phyloP scores from a whole-genome alignment of 1,139 yeast species.

The Magnusiomyces suaveolens region DNA sequence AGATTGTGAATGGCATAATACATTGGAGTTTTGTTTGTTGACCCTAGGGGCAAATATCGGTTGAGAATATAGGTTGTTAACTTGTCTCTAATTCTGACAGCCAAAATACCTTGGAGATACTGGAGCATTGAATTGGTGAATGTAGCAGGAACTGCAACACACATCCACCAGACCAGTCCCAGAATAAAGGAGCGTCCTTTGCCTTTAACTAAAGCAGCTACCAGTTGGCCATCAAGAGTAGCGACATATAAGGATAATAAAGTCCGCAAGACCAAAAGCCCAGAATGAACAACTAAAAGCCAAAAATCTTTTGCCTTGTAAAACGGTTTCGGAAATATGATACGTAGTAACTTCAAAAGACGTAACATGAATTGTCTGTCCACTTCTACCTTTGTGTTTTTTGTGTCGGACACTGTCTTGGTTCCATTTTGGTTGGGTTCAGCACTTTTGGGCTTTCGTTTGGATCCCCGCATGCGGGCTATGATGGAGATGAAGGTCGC shows the following conservation, averaged over 20 bases:
- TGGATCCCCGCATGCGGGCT: conserved; percentile 17
- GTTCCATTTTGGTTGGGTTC: conserved; percentile 14
- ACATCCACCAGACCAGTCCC: conserved; percentile 68
- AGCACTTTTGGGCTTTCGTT: conserved; percentile 13
- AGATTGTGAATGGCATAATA: conserved; percentile 50
- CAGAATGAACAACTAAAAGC: conserved; percentile 48
- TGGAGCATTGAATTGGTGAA: conserved; percentile 63
- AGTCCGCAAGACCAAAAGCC: conserved; percentile 58
- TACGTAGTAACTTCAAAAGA: conserved; percentile 26
- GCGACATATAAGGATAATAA: conserved; percentile 75
- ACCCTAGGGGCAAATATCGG: conserved; percentile 48
- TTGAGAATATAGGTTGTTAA: conserved; percentile 57
- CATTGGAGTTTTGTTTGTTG: conserved; percentile 32
- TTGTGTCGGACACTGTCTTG: conserved; percentile 7
- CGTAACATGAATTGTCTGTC: conserved; percentile 28
- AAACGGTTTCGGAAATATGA: conserved; percentile 32
- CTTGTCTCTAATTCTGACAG: conserved; percentile 55
- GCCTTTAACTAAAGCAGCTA: conserved; percentile 71
- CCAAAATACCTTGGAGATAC: conserved; percentile 60
- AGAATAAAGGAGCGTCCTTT: conserved; percentile 54
- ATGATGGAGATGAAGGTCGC: conserved; percentile 21
- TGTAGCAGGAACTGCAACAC: conserved; percentile 80
- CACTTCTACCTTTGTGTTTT: conserved; percentile 27
- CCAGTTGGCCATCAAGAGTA: conserved; percentile 74
- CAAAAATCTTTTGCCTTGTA: conserved; percentile 29